Percentiles rank a stretch among this genome's conserved stretches.
Conservation (phyloP, 495 filamentous ascomycete genomes). For the Jackrogersella multiformis region DNA sequence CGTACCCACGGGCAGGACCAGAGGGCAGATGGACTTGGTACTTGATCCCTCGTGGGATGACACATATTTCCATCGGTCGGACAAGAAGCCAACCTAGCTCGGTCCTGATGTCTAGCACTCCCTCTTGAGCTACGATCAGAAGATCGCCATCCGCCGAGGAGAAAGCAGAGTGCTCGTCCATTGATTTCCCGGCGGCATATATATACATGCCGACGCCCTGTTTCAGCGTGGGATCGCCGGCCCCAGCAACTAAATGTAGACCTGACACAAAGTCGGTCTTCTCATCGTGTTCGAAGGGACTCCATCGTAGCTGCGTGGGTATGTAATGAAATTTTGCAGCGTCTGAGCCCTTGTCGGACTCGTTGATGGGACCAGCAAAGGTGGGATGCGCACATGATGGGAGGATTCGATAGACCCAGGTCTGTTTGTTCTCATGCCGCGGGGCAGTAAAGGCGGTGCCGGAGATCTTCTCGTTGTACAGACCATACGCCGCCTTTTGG, state of each 20-base stretch:
- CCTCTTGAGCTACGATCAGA: constrained; percentile 84
- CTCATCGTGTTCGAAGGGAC: constrained; percentile 81
- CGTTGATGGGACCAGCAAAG: constrained; percentile 63
- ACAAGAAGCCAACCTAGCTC: constrained; percentile 85
- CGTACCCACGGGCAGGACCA: constrained; percentile 80
- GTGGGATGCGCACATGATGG: constrained; percentile 83
- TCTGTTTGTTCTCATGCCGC: constrained; percentile 85
- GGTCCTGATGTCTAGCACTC: constrained; percentile 84
- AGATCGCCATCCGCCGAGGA: constrained; percentile 94
- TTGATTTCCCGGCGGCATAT: constrained; percentile 82
- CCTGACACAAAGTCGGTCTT: constrained; percentile 80
- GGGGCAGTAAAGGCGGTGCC: constrained; percentile 94
- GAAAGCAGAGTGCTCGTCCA: constrained; percentile 78
- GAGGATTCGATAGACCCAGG: constrained; percentile 94
- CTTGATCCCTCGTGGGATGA: constrained; percentile 85
- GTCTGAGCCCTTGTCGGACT: constrained; percentile 29
- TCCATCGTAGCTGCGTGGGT: constrained; percentile 92
- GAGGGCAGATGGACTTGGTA: constrained; percentile 73
- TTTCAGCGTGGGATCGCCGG: constrained; percentile 85
- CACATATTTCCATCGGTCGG: constrained; percentile 86
- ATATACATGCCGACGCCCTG: constrained; percentile 82
- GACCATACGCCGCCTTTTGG: constrained; percentile 82
- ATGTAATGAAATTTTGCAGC: constrained; percentile 67
- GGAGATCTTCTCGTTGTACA: constrained; percentile 94
- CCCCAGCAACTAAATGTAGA: constrained; percentile 79